Conservation (phyloP, 2,329 filamentous ascomycete genomes). For the Colletotrichum sp. region DNA sequence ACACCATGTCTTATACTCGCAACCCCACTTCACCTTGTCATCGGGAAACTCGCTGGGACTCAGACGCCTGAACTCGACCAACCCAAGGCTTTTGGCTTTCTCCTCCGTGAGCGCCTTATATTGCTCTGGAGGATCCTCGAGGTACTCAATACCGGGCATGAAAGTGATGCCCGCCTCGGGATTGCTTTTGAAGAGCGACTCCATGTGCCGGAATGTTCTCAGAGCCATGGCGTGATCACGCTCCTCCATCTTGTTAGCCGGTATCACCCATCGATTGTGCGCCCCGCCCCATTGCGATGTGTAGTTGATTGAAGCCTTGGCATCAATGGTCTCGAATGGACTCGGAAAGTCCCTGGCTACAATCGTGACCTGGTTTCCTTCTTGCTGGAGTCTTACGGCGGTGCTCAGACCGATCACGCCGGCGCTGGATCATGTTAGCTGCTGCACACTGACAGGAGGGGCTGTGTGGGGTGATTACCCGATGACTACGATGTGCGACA, state of each 20-base stretch:
- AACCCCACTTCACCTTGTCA: conserved; percentile 47
- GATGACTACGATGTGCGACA: conserved; percentile 14
- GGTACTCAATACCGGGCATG: conserved; percentile 54
- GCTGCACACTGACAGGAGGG: background rate
- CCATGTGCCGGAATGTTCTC: conserved; percentile 48
- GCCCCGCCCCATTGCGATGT: conserved; percentile 64
- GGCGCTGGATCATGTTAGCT: conserved; percentile 40
- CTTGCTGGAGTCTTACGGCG: conserved; percentile 49
- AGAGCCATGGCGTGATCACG: conserved; percentile 49
- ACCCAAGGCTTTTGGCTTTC: conserved; percentile 33
- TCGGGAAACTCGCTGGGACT: conserved; percentile 41
- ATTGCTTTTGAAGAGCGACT: conserved; percentile 28
- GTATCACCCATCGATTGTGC: conserved; percentile 53
- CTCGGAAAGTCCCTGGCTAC: conserved; percentile 51
- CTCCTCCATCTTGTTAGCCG: conserved; percentile 30
- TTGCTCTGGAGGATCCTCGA: conserved; percentile 47
- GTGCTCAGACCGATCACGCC: conserved; percentile 57
- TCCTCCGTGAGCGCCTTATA: conserved; percentile 42
- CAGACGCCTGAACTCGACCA: conserved; percentile 44
- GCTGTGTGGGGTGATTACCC: conserved; percentile 3
- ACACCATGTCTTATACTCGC: conserved; percentile 59
- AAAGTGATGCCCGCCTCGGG: conserved; percentile 53
- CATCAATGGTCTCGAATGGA: conserved; percentile 50
- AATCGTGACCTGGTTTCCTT: conserved; percentile 44
- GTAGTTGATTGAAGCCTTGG: conserved; percentile 49